Evolutionary conservation across 148 eudicot genomes (phyloP).

Genomic region (Mesembryanthemum crystallinum): DNA sequence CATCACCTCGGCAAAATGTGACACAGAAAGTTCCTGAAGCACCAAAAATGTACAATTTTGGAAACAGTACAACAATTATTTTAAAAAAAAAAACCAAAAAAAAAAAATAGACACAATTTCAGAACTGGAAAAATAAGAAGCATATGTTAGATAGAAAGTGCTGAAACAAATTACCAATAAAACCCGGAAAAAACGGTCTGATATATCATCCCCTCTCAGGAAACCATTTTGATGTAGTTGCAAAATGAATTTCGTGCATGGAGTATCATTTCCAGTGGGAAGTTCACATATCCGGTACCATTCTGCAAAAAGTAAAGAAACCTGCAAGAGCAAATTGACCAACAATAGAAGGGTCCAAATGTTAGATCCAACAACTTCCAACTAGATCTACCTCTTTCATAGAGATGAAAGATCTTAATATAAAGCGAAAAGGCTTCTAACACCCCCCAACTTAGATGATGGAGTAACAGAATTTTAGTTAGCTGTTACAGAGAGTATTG

Average conservation of each 20-base stretch:
- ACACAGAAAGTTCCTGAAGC: slow-evolving; percentile 78
- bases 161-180: too few relatives aligned
- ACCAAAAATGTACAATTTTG: slow-evolving; percentile 11
- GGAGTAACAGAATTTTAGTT: not conserved
- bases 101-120: not conserved
- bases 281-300: slow-evolving; percentile 77
- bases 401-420: not conserved
- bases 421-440: not conserved
- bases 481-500: not conserved
- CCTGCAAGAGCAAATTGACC: slow-evolving; percentile 44
- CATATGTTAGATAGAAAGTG: too few relatives aligned
- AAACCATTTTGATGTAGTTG: slow-evolving; percentile 74
- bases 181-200: slow-evolving; percentile 75
- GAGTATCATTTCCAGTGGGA: slow-evolving; percentile 66
- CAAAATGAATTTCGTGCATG: slow-evolving; percentile 46
- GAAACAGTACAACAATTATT: not conserved
- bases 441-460: not conserved
- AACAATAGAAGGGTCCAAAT: not conserved
- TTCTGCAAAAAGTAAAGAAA: slow-evolving; percentile 61
- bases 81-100: too few relatives aligned
- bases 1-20: slow-evolving; percentile 75
- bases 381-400: not conserved
- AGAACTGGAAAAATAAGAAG: slow-evolving; percentile 8
- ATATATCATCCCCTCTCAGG: slow-evolving; percentile 79
- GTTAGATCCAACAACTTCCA: slow-evolving; percentile 1